Percentiles rank a stretch among this genome's conserved stretches.
Conservation (phyloP, 129 eudicot species). For the Tagetes patula region DNA sequence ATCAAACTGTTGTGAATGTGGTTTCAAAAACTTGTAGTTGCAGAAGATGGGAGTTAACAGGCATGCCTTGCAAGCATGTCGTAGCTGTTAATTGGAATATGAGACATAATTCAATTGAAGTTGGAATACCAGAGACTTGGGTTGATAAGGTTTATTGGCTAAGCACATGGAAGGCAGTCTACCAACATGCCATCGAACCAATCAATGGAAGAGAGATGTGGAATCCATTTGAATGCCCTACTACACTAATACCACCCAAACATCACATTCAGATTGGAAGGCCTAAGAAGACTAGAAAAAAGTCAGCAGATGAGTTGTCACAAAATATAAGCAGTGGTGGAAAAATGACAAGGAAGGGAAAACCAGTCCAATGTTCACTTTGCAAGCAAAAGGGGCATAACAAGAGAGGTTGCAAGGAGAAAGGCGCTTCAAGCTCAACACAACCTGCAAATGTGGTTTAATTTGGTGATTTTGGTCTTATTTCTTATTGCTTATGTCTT, state of each 20-base stretch:
- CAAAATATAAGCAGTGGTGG: background rate
- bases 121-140: background rate
- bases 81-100: background rate
- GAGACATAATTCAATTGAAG: background rate
- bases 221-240: background rate
- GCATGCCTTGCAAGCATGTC: background rate
- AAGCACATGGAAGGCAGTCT: background rate
- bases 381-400: background rate
- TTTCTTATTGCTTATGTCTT: too few relatives aligned
- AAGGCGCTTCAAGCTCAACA: background rate
- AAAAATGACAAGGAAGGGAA: background rate
- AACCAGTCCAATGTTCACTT: background rate
- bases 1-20: background rate
- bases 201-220: background rate
- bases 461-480: too few relatives aligned
- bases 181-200: background rate
- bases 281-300: background rate
- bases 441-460: background rate
- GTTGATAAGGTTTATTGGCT: background rate
- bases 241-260: background rate
- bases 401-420: background rate
- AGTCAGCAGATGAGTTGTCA: background rate
- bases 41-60: background rate
- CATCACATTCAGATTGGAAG: background rate
- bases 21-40: background rate